Evolutionary conservation across 129 eudicot species (phyloP), one percentile per base, ranked within the genome.

Genomic region (Pseudognaphalium luteoalbum): DNA sequence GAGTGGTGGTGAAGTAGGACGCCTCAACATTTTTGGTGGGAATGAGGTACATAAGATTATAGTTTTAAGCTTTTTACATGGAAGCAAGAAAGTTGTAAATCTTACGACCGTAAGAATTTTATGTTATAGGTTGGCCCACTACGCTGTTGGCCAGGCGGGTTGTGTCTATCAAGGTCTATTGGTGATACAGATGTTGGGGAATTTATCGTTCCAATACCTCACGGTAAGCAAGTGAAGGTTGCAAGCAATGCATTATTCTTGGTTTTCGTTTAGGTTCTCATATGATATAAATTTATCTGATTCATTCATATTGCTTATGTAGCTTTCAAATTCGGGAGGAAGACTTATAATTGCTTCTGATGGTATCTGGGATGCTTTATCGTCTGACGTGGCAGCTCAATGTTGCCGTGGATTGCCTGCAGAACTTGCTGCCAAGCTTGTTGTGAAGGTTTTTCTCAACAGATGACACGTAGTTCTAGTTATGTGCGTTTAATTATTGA

Each of bases 131-230:
- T 91, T 76, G 99, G 99, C 78, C 99, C 99, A 9, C 90, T 95
- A 39, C 97, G 96, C 34, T 95, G 99, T 81, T 95, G 99, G 97
- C 97, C 99, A 70, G 99, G 99, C 54, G 97, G 97, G 29, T 89
- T 95, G 76, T 95, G 99, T 79, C 97, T 95, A 51, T 95, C 99
- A 10, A 83, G 99, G 82, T 95, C 99, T 29, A 95, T 95, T n/a
- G 99, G 99, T 51, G 99, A 95, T 82, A 87, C 97, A 9, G 97
- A 95, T 86, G 99, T 95, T 58, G 99, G 99, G 71, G 99, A 95
- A 81, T 95, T 79, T 75, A 95, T 95, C 51, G 96, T 95, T 83
- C 97, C 99, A 60, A 82, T 91, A 61, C 99, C 97, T 60, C 97
- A 91, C 73, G 97, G 91, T 60, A 95, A 91, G 87, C 99, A 95